Evolutionary conservation across 306 rosid genomes (phyloP).

Genomic region (Rosa chinensis): DNA sequence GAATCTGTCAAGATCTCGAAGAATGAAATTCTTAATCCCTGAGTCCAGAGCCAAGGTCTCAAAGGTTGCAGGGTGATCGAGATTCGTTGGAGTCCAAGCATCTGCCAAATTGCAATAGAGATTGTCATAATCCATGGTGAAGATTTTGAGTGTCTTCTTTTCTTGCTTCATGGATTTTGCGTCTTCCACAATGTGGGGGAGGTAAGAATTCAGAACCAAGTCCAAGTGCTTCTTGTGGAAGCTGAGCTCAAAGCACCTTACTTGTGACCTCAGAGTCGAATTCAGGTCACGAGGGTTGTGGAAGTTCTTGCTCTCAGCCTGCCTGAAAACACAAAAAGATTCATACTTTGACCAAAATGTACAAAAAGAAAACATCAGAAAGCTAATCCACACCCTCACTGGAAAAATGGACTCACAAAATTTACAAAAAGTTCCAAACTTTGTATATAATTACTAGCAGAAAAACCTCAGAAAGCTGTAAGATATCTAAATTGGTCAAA

Average conservation of each 20-base stretch:
- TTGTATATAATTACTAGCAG: neutral
- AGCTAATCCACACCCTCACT: neutral
- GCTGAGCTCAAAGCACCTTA: constrained; percentile 47
- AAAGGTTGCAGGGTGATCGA: constrained; percentile 74
- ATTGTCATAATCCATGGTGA: constrained; percentile 33
- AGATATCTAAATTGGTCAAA: neutral
- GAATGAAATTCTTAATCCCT: constrained; percentile 40
- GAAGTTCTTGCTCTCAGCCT: constrained; percentile 16
- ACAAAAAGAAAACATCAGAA: neutral
- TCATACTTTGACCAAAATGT: neutral
- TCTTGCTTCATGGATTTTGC: constrained; percentile 48
- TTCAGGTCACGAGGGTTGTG: constrained; percentile 33
- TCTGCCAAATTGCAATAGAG: constrained; percentile 33
- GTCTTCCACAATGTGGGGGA: constrained; percentile 46
- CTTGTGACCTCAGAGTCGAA: constrained; percentile 46
- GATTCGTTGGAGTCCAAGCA: constrained; percentile 46
- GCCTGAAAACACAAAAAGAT: neutral
- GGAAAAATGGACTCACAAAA: neutral
- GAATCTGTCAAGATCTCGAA: constrained; percentile 51
- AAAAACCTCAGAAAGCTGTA: neutral
- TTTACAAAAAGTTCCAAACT: neutral
- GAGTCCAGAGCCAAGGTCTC: constrained; percentile 61
- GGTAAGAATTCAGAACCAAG: constrained; percentile 42
- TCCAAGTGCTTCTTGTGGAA: constrained; percentile 62
- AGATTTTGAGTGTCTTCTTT: constrained; percentile 50